These are phyloP conservation scores for Brasenia schreberi DNA, from an alignment of 164 flowering plant species.

Conservation along the genomic window DNA sequence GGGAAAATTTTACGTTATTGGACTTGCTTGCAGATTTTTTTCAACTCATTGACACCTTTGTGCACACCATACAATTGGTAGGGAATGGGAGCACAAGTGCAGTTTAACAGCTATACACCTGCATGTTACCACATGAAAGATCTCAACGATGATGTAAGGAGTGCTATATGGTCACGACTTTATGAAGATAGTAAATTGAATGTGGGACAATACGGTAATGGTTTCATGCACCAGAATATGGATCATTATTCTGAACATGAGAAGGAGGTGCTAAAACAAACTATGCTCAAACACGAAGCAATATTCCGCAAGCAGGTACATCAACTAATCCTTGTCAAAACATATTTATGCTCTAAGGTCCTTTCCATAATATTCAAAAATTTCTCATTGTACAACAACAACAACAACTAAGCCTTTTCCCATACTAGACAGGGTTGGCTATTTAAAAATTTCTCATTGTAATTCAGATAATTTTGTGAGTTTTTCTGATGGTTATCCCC, in stretches of 20 bases:
- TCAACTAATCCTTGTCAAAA: background rate
- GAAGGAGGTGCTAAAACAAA: constrained; percentile 59
- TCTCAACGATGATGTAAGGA: constrained; percentile 57
- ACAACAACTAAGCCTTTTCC: too few relatives aligned
- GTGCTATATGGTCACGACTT: constrained; percentile 49
- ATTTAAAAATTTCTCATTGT: too few relatives aligned
- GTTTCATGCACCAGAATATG: constrained; percentile 24
- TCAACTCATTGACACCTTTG: background rate
- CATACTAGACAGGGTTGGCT: too few relatives aligned
- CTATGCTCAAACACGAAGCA: constrained; percentile 83
- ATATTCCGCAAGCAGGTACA: constrained; percentile 72
- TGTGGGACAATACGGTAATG: constrained; percentile 43
- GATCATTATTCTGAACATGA: constrained; percentile 41
- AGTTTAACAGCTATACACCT: constrained; percentile 50
- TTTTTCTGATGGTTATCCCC: too few relatives aligned
- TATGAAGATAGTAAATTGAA: constrained; percentile 41
- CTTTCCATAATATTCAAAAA: too few relatives aligned
- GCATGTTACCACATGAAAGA: constrained; percentile 69
- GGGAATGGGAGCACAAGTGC: constrained; percentile 91
- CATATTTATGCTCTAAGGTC: too few relatives aligned
- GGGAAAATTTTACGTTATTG: background rate
- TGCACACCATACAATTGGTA: constrained; percentile 11
- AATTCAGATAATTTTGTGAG: too few relatives aligned
- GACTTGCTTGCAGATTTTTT: background rate
- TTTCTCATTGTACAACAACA: too few relatives aligned